Evolutionary conservation across 2,329 filamentous ascomycete species (phyloP), one percentile per base, ranked within the genome.

Genomic region (Ceratocystis cubensis): DNA sequence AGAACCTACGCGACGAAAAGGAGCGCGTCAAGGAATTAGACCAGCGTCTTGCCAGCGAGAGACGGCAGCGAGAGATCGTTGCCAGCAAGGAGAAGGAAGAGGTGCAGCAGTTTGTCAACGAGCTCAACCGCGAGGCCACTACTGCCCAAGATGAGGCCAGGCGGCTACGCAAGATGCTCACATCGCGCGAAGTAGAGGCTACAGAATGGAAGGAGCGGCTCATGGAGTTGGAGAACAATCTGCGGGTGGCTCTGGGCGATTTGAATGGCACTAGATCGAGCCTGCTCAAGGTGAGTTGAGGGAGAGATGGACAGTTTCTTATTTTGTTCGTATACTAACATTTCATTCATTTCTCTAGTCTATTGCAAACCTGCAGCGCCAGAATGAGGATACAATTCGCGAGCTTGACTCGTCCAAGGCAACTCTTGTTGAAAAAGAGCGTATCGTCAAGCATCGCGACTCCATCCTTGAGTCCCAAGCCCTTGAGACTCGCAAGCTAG

Each of bases 71-170:
- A 57, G 93, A 97, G 74, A 84, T 92, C 62, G 83, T 96, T 65
- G 90, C 91, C 61, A 88, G 85, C 73, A 87, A 89, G 72, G 92
- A 96, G 77, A 96, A 97, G 78, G 89, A 96, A 73, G 93, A 97
- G 73, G 89, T 96, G 64, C 92, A 97, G 77, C 89, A 93, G 75
- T 85, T 96, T 70, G 85, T 97, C 73, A 93, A 95, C 72, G 91
- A 96, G 70, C 86, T 97, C 70, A 97, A 96, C 74, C 82, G 86
- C 50, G 92, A 97, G 75, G 84, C 87, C 28, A 87, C 87, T 4
- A 81, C 82, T 33, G 86, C 90, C 69, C 96, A 94, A 77, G 94
- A 97, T 69, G 94, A 97, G 73, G 84, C 86, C 30, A 83, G 91
- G 70, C 85, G 84, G 72, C 79, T 97, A 70, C 88, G 90, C 73